Evolutionary conservation across 2,329 filamentous ascomycete species (phyloP), one percentile per base, ranked within the genome.

Genomic region (Leptosphaerulina australis): DNA sequence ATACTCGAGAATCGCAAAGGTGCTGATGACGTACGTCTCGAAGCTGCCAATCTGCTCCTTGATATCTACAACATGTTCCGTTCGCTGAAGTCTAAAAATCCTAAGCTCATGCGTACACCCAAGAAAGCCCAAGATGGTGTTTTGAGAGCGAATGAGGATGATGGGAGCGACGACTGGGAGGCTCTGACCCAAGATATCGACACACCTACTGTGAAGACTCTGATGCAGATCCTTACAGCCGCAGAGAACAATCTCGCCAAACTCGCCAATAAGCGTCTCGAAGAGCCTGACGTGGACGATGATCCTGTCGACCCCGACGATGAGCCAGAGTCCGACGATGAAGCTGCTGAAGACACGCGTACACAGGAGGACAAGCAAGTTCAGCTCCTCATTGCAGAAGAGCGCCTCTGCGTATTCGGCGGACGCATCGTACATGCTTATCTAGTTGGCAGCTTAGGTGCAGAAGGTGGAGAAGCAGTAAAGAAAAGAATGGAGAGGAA

Each of bases 361-460:
- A 58, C 33, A 76, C 81, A 22, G 15, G 67, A 83, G 31, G 78
- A 83, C 22, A 79, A 80, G 44, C 79, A 81, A 63, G 78, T 88
- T 64, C 81, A 83, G 49, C 83, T 86, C 48, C 81, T 97, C 25
- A 81, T 92, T 50, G 86, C 91, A 0, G 94, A 97, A 73, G 88
- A 93, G 68, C 84, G 86, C 15, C 81, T 97, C 0, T 97, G 93
- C 72, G 88, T 93, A 63, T 79, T 97, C 20, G 87, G 92, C 0
- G 88, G 86, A 55, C 95, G 94, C 69, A 83, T 96, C 33, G 88
- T 97, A 28, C 82, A 96, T 31, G 88, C 87, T 10, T 85, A 96
- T 17, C 79, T 88, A 8, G 90, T 86, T 15, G 85, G 85, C 44
- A 84, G 91, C 30, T 78, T 97, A 40, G 91, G 95, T 66, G 53